A percentile compares a stretch with the other conserved stretches of the same genome.
phyloP scores from a whole-genome alignment of 2,329 filamentous ascomycete species.

The Thielaviopsis punctulata region DNA sequence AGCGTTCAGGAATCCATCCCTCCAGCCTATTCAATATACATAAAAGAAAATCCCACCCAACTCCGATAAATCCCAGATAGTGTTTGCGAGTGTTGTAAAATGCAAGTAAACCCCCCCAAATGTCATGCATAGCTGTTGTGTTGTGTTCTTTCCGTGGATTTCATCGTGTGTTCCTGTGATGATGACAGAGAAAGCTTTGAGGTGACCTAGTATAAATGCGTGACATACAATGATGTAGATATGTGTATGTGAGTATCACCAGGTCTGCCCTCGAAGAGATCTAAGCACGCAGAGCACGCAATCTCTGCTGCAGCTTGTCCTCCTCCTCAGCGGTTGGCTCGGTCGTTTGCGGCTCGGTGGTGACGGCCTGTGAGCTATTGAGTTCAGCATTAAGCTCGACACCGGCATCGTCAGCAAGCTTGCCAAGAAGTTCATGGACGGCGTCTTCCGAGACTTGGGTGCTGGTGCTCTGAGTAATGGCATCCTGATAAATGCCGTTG shows the following conservation, averaged over 20 bases:
- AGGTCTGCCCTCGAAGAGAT: not conserved
- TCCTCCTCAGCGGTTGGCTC: constrained; percentile 65
- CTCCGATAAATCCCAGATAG: not conserved
- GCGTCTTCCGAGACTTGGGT: constrained; percentile 62
- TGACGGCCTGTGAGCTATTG: constrained; percentile 35
- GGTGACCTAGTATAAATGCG: too few relatives aligned
- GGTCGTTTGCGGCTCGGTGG: constrained; percentile 40
- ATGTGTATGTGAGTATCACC: not conserved
- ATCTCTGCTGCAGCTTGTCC: constrained; percentile 49
- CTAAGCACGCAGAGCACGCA: constrained; percentile 37
- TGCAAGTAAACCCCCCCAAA: not conserved
- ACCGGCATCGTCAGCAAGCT: constrained; percentile 76
- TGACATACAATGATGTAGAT: too few relatives aligned
- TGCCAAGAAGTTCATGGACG: constrained; percentile 68
- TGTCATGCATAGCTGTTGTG: not conserved
- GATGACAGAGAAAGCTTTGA: too few relatives aligned
- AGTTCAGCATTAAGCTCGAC: constrained; percentile 68
- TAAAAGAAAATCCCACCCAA: not conserved
- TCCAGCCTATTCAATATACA: not conserved
- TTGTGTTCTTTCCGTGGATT: too few relatives aligned
- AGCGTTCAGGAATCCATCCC: not conserved
- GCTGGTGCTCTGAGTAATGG: constrained; percentile 61
- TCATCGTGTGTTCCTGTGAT: too few relatives aligned
- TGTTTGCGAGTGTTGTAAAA: not conserved
- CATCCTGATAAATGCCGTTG: constrained; percentile 69